phyloP scores from a whole-genome alignment of 768 basidiomycete genomes.

The Coprinopsis strossmayeri region DNA sequence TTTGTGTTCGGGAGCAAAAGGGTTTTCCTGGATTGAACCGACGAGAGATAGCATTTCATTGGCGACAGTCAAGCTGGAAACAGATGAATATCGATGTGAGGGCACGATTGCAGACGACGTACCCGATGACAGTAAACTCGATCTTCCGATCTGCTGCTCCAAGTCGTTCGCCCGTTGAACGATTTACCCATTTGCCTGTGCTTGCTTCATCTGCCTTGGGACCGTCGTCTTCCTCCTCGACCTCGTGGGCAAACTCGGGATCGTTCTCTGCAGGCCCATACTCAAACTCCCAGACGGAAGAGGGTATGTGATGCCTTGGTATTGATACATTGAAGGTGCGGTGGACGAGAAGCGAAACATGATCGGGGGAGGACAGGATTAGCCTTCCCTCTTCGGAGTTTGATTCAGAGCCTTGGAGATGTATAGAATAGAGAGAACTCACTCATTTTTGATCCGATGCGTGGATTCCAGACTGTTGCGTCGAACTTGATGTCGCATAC shows the following conservation, averaged over 20 bases:
- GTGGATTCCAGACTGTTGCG: conserved; percentile 85
- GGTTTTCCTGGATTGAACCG: conserved; percentile 74
- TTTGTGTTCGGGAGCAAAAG: conserved; percentile 59
- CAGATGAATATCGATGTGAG: conserved; percentile 5
- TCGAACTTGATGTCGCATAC: conserved; percentile 72
- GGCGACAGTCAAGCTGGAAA: conserved; percentile 69
- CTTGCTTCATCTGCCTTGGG: conserved; percentile 18
- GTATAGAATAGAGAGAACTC: conserved; percentile 20
- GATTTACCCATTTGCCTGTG: conserved; percentile 77
- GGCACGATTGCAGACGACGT: conserved; percentile 19
- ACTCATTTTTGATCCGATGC: conserved; percentile 76
- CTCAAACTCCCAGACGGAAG: conserved; percentile 78
- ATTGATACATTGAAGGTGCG: conserved; percentile 95
- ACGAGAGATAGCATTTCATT: conserved; percentile 91
- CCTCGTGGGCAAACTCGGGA: conserved; percentile 52
- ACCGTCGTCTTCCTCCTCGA: conserved; percentile 23
- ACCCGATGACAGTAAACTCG: conserved; percentile 89
- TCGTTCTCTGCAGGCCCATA: conserved; percentile 79
- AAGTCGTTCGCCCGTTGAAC: conserved; percentile 57
- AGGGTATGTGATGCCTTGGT: conserved; percentile 85
- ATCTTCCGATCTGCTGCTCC: conserved; percentile 64
- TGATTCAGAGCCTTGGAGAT: conserved; percentile 1
- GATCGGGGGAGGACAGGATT: conserved; percentile 86
- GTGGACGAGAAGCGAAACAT: conserved; percentile 84
- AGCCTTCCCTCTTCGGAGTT: conserved; percentile 65